These are phyloP conservation scores for Paxillus involutus DNA, from an alignment of 768 basidiomycete species.

Conservation along the genomic window DNA sequence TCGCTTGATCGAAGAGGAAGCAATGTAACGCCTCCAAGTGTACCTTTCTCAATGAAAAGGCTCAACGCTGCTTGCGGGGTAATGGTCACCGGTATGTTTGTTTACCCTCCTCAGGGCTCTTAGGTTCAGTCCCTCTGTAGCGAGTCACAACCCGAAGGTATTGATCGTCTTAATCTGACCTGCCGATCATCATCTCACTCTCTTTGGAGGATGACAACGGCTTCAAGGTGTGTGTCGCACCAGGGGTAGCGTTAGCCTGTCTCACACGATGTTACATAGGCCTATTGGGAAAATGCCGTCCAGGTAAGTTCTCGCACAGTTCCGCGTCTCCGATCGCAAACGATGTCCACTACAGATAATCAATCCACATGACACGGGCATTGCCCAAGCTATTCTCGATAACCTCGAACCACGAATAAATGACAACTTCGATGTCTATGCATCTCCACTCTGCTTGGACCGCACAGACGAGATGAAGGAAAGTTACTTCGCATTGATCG, in stretches of 20 bases:
- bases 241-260: neutral
- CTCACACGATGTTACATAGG: conserved; percentile 40
- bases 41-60: conserved; percentile 73
- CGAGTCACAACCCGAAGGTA: conserved; percentile 89
- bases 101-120: neutral
- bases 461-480: conserved; percentile 57
- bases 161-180: neutral
- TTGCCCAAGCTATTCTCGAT: conserved; percentile 60
- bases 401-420: conserved; percentile 58
- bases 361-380: conserved; percentile 77
- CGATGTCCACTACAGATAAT: conserved; percentile 59
- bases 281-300: conserved; percentile 88
- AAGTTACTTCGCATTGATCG: conserved; percentile 52
- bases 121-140: conserved; percentile 32
- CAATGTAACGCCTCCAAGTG: conserved; percentile 43
- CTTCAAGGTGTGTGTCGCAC: conserved; percentile 58
- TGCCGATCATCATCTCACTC: conserved; percentile 1
- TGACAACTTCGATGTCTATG: conserved; percentile 32
- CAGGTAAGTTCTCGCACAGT: conserved; percentile 47
- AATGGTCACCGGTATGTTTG: conserved; percentile 78
- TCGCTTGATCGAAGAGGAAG: neutral
- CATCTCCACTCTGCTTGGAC: conserved; percentile 52
- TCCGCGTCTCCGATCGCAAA: neutral
- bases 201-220: conserved; percentile 74
- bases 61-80: conserved; percentile 77